phyloP scores from a whole-genome alignment of 2,329 filamentous ascomycete genomes.

The Fusarium praegraminearum region DNA sequence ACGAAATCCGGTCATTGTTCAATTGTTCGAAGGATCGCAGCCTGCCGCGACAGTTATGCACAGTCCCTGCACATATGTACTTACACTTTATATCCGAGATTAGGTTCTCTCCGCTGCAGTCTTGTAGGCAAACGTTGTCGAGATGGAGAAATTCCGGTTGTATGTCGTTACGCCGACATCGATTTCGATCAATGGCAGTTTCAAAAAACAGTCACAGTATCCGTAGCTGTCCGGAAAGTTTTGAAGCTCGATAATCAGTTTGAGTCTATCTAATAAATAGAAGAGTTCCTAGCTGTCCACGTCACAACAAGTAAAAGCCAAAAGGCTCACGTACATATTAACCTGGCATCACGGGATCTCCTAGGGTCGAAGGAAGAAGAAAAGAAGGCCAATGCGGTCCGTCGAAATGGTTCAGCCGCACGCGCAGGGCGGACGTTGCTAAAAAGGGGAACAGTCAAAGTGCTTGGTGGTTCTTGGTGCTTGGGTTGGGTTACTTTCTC shows the following conservation, averaged over 20 bases:
- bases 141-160: background rate
- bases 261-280: too few species aligned
- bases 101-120: background rate
- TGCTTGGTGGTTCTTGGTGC: constrained; percentile 1
- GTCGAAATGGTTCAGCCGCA: constrained; percentile 38
- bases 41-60: background rate
- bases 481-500: constrained; percentile 3
- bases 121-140: background rate
- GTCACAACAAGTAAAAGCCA: constrained; percentile 5
- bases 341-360: constrained; percentile 23
- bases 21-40: background rate
- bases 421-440: constrained; percentile 29
- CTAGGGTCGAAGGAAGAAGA: constrained; percentile 22
- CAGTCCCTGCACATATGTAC: background rate
- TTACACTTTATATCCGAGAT: background rate
- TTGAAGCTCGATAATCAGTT: background rate
- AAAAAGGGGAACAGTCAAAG: constrained; percentile 29
- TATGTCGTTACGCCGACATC: background rate
- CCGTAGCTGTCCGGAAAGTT: background rate
- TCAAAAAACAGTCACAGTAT: background rate
- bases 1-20: background rate
- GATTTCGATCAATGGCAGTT: background rate
- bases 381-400: constrained; percentile 27
- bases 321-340: constrained; percentile 11
- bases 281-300: background rate